Evolutionary conservation across 495 filamentous ascomycete genomes (phyloP).

Genomic region (Aspergillus mulundensis): DNA sequence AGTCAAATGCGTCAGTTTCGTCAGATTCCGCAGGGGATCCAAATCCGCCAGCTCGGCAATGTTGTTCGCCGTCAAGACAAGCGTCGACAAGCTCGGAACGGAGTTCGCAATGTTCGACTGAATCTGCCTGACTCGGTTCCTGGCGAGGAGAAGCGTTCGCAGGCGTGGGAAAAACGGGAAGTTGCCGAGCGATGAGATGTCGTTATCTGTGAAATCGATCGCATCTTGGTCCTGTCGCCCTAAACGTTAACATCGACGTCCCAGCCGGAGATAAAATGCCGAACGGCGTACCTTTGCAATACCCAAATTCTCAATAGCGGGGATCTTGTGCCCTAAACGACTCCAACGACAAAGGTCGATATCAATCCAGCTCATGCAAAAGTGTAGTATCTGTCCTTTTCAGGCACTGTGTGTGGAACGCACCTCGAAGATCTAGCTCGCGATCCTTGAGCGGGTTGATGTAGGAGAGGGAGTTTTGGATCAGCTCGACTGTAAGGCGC

Average conservation of each 20-base stretch:
- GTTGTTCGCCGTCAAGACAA: constrained; percentile 76
- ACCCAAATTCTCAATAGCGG: constrained; percentile 96
- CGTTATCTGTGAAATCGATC: constrained; percentile 98
- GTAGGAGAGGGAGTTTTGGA: constrained; percentile 88
- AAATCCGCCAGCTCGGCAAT: constrained; percentile 79
- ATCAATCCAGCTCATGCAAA: constrained; percentile 78
- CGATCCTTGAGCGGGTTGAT: constrained; percentile 97
- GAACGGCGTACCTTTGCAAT: constrained; percentile 69
- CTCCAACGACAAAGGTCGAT: constrained; percentile 51
- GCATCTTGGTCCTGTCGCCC: constrained; percentile 69
- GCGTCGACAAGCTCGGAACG: constrained; percentile 70
- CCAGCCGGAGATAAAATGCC: background rate
- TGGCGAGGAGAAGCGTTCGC: constrained; percentile 78
- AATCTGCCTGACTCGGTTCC: constrained; percentile 80
- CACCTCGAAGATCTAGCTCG: constrained; percentile 99
- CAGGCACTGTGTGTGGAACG: constrained; percentile 57
- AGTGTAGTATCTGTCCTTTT: constrained; percentile 99
- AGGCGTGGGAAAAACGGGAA: constrained; percentile 92
- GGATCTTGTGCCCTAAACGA: constrained; percentile 92
- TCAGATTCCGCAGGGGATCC: constrained; percentile 70
- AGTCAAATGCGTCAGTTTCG: constrained; percentile 69
- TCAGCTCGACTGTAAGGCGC: constrained; percentile 93
- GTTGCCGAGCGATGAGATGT: constrained; percentile 82
- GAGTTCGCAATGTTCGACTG: constrained; percentile 67
- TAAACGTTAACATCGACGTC: constrained; percentile 5